Base-by-base conservation (phyloP, 2,329 filamentous ascomycete genomes). In the Chrysoporthe puriensis region DNA sequence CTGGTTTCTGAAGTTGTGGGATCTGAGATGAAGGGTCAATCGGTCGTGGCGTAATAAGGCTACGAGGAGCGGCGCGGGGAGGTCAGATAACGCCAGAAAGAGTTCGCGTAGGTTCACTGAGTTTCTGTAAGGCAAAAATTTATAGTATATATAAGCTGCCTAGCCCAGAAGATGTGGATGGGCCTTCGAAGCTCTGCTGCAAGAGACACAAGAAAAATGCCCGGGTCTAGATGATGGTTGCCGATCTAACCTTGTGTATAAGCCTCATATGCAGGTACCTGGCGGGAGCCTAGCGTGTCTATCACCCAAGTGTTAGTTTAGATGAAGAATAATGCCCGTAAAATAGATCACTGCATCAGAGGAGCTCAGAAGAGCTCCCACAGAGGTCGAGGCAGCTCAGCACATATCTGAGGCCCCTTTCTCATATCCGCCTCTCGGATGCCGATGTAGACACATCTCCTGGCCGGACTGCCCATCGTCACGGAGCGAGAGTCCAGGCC, bases 401-500 rank as follows among this genome's bases (percentile, higher is more conserved):
- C 67, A 61, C 65, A 70, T 14, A 73, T 69, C 67, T 72, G 70
- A 63, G 71, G 69, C 69, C 69, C 70, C 69, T 67, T 70, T 63
- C 63, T 61, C 60, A 72, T 4, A 75, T 86, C 66, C 42, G 54
- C 50, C 14, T 68, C 69, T n/a, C 63, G 88, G 70, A 95, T 81
- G 3, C 91, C 92, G 32, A 97, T 90, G 74, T 96, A 97, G 8
- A 96, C 93, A 70, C 96, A 91, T 63, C 92, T 87, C 63, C 90
- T 86, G 16, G 89, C 86, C 2, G 93, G 90, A 71, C 88, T 84
- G 43, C 89, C 89, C 1, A 90, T 85, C 0, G 91, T 91, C 69
- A 95, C 87, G 4, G 92, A 94, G 82, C 90, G 93, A 26, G 94
- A 97, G 69, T 89, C 87, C 66, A 97, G 85, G 57, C 94, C 94